phyloP scores from a whole-genome alignment of 345 rosid genomes.

The Rhodamnia argentea region DNA sequence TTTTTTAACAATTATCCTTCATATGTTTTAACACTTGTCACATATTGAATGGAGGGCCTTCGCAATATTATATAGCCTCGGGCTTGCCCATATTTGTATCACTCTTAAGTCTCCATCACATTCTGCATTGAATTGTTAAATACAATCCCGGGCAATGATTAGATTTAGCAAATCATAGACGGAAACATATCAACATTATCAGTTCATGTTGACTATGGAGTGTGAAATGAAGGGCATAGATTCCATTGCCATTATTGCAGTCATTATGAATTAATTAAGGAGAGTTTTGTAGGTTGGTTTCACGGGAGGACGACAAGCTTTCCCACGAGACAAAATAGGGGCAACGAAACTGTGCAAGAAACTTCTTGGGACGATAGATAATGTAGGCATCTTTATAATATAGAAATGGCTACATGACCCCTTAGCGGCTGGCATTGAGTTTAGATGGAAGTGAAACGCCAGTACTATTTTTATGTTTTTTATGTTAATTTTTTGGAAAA shows the following conservation, averaged over 20 bases:
- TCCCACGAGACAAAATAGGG: background rate
- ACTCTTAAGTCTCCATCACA: background rate
- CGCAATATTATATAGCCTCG: background rate
- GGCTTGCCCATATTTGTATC: background rate
- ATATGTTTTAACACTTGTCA: background rate
- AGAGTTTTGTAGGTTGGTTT: background rate
- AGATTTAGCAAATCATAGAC: background rate
- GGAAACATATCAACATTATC: background rate
- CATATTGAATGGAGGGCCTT: background rate
- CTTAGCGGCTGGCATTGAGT: background rate
- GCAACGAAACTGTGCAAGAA: background rate
- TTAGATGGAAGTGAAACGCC: background rate
- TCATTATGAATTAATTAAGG: background rate
- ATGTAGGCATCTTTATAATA: background rate
- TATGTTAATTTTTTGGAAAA: background rate
- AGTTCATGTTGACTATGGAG: background rate
- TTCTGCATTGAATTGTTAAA: background rate
- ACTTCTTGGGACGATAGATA: background rate
- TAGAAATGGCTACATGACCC: background rate
- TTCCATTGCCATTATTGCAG: background rate
- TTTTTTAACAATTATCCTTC: fast-evolving
- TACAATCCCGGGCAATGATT: background rate
- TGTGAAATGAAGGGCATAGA: background rate
- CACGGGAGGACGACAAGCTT: background rate
- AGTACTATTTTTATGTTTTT: background rate